Base-by-base conservation (phyloP, 768 basidiomycete genomes). In the Lactifluus piperatus region DNA sequence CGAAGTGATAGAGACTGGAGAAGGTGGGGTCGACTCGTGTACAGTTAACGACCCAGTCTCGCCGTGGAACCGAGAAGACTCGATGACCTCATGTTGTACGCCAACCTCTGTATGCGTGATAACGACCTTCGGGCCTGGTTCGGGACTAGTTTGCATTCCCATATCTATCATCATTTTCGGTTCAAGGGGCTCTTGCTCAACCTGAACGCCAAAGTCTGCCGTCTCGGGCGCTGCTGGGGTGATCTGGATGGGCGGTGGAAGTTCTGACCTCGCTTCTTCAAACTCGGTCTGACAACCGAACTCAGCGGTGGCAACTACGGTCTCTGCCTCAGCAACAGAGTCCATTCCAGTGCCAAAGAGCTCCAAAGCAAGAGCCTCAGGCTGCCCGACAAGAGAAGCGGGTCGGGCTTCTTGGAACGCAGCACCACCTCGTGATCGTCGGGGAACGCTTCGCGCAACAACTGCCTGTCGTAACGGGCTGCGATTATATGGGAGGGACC, bases 341-440 rank as follows among this genome's bases (percentile, higher is more conserved):
- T 78, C 76, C 60, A 75, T 74, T 37, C 76, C 76, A 57, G 78
- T 70, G 45, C 79, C 74, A 49, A 91, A 68, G 44, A 71, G 72
- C 66, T 87, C 88, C 41, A 81, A 77, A 26, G 86, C 83, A 37
- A 90, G 77, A 8, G 85, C 81, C 65, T 86, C 86, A 0, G 88
- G 86, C 18, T 82, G 80, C 41, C 82, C 85, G 9, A 90, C 80
- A 30, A 91, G 72, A 0, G 85, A 88, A 24, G 82, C 74, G 16
- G 88, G 87, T 29, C 88, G 77, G 13, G 81, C 79, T 62, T 88
- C 83, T 64, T 84, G 83, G 73, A 79, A 86, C 6, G 86, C 80
- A 30, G 81, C 80, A 56, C 86, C 86, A 53, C 86, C 86, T 22
- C 86, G 75, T 8, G 75, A 68, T 45, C 85, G 77, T 36, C 85